These are phyloP conservation scores for Tolypocladium ophioglossoides DNA, from an alignment of 2,329 filamentous ascomycete genomes.

Conservation along the genomic window DNA sequence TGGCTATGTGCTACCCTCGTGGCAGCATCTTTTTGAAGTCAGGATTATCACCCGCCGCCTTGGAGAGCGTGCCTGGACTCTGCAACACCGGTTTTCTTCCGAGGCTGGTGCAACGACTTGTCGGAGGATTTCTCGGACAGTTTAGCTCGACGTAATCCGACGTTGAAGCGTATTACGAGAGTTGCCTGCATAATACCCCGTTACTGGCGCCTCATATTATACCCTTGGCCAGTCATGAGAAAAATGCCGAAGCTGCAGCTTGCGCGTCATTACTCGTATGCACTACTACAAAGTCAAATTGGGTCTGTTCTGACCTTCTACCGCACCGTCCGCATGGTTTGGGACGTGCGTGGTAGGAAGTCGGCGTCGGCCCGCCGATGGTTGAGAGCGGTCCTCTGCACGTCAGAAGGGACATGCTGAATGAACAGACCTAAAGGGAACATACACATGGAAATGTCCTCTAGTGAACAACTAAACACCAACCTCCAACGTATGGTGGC, in stretches of 20 bases:
- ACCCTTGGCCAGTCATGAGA: background rate
- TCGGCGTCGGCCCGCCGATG: background rate
- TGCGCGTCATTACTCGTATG: background rate
- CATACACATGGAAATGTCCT: too few relatives aligned
- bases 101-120: background rate
- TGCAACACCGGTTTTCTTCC: background rate
- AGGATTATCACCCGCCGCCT: background rate
- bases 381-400: background rate
- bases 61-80: background rate
- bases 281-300: too few relatives aligned
- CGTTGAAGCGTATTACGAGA: background rate
- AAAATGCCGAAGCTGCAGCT: background rate
- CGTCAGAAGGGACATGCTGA: background rate
- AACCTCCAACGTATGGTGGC: too few relatives aligned
- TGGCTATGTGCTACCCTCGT: background rate
- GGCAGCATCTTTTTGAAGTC: background rate
- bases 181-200: background rate
- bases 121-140: background rate
- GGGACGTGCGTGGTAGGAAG: background rate
- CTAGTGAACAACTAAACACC: too few relatives aligned
- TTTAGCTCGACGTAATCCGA: too few relatives aligned
- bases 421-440: background rate
- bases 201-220: background rate
- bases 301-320: background rate
- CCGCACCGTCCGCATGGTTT: too few relatives aligned